Percentiles rank a stretch among this genome's conserved stretches.
phyloP scores from a whole-genome alignment of 1,284 basidiomycete genomes.

The Papiliotrema fonsecae region DNA sequence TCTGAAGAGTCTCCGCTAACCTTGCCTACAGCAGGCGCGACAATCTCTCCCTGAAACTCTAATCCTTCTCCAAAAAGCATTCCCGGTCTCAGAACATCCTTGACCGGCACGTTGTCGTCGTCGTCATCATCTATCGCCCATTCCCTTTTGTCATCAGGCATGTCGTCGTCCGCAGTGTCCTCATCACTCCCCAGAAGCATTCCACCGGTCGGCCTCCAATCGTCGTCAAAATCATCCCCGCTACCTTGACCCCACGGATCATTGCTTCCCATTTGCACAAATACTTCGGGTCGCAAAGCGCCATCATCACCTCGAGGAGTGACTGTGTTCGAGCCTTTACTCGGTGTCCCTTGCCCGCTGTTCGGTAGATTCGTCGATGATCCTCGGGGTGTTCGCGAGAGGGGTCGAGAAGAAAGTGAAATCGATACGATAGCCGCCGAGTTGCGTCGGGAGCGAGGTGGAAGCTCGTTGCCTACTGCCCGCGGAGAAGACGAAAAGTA shows the following conservation, averaged over 20 bases:
- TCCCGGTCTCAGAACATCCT: conserved; percentile 33
- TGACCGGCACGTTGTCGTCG: conserved; percentile 17
- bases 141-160: conserved; percentile 18
- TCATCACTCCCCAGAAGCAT: conserved; percentile 36
- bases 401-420: conserved; percentile 37
- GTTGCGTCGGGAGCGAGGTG: conserved; percentile 33
- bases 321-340: conserved; percentile 19
- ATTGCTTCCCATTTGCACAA: conserved; percentile 19
- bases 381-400: conserved; percentile 38
- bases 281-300: conserved; percentile 3
- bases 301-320: conserved; percentile 23
- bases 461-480: conserved; percentile 13
- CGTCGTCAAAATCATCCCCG: conserved; percentile 35
- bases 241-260: conserved; percentile 23
- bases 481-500: conserved; percentile 20
- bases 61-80: conserved; percentile 46
- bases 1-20: conserved; percentile 17
- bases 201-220: conserved; percentile 41
- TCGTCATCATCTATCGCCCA: conserved; percentile 10
- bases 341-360: conserved; percentile 31
- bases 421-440: conserved; percentile 43
- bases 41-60: conserved; percentile 42
- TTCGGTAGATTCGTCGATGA: conserved; percentile 15
- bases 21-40: conserved; percentile 39
- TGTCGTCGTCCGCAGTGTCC: conserved; percentile 16